Conservation (phyloP, 2,329 filamentous ascomycete genomes). For the Epichloe bromicola region DNA sequence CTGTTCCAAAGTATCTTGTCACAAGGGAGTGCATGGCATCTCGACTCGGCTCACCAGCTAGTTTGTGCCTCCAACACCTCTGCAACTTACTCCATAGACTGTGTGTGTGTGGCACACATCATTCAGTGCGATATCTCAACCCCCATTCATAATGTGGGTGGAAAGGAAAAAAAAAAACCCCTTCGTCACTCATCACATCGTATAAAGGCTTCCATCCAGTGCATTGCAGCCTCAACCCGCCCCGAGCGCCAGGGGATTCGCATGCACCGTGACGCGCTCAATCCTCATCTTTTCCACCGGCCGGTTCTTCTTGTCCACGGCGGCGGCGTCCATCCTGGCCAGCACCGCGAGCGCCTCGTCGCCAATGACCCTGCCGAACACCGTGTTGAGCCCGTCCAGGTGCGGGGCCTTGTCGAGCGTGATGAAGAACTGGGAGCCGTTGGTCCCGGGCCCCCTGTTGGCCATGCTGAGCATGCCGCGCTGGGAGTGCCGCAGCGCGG, state of each 20-base stretch:
- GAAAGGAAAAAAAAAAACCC: too few species aligned
- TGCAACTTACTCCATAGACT: too few species aligned
- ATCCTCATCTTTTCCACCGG: constrained; percentile 56
- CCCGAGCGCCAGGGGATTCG: constrained; percentile 59
- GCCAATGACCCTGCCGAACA: constrained; percentile 63
- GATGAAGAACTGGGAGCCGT: constrained; percentile 73
- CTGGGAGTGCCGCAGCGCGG: constrained; percentile 52
- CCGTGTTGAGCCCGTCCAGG: constrained; percentile 72
- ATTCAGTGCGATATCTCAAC: too few species aligned
- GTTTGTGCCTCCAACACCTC: too few species aligned
- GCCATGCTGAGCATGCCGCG: constrained; percentile 66
- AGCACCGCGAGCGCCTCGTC: constrained; percentile 53
- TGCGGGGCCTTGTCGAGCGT: constrained; percentile 66
- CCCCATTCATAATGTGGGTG: too few species aligned
- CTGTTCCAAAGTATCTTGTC: too few species aligned
- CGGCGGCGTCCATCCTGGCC: constrained; percentile 55
- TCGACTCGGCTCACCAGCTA: too few species aligned
- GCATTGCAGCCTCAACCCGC: background rate
- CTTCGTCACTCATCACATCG: too few species aligned
- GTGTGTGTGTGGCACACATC: too few species aligned
- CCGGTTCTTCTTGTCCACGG: constrained; percentile 66
- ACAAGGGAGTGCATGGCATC: too few species aligned
- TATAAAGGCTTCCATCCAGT: too few species aligned
- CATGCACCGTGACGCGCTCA: constrained; percentile 59
- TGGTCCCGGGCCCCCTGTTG: constrained; percentile 61